Base-by-base conservation (phyloP, 768 basidiomycete genomes). In the Hygrophoropsis aurantiaca region DNA sequence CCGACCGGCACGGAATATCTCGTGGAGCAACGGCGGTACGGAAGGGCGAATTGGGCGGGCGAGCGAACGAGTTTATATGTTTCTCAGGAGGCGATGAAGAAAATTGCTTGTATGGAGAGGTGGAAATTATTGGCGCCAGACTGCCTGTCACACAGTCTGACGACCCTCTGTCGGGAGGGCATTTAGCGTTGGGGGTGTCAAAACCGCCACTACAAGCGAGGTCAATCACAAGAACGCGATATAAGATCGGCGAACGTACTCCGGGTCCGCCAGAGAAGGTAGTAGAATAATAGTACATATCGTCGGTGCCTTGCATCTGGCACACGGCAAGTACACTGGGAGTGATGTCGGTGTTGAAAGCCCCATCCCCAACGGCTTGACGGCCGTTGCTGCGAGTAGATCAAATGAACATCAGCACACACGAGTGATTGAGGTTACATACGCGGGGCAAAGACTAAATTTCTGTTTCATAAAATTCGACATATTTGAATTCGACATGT, bases 331-430 rank as follows among this genome's bases (percentile, higher is more conserved):
- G 80, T 63, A 91, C 85, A 70, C 75, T 87, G 56, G 87, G 80
- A 72, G 81, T 77, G 56, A 71, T 77, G 84, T 85, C 84, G 81
- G 81, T 79, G 73, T 78, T 77, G 73, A 75, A 73, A 82, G 90
- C 90, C 90, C 90, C 90, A 91, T 93, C 90, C 73, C 90, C 90
- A 93, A 92, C 90, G 90, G 85, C 79, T 74, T 83, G 85, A 88
- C 88, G 82, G 73, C 88, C 90, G 90, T 92, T 92, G 90, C 90
- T 93, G 66, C 32, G 27, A 7, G 27, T 7, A 40, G 24, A 54
- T 7, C 27, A 30, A 7, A 13, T 30, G 43, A 38, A 35, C 40
- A 66, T 59, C n/a, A 50, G 8, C 40, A 15, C 10, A 23, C 30
- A 33, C 18, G 26, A 24, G 15, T 19, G 27, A 42, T 32, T 36